A percentile compares a stretch with the other conserved stretches of the same genome.
Evolutionary conservation across 2,329 filamentous ascomycete genomes (phyloP).

Genomic region (Calonectria pauciramosa): DNA sequence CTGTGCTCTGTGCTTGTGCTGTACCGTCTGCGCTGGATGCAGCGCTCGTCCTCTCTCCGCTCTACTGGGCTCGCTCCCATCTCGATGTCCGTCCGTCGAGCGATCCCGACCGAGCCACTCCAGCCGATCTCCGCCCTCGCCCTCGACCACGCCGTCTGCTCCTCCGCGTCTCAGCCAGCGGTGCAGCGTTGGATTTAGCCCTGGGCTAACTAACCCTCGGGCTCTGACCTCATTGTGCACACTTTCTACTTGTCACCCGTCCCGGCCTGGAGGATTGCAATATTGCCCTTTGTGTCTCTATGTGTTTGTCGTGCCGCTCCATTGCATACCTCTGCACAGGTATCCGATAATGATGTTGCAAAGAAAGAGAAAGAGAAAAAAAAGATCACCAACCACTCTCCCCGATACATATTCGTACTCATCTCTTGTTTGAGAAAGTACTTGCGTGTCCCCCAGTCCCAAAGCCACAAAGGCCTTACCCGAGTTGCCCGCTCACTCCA

Average conservation of each 20-base stretch:
- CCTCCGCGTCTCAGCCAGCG: slow-evolving; percentile 15
- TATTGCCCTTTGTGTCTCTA: neutral
- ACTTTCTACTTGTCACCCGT: neutral
- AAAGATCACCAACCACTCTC: neutral
- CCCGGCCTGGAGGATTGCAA: slow-evolving; percentile 9
- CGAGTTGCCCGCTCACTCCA: neutral
- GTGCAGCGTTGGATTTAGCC: slow-evolving; percentile 19
- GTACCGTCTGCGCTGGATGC: neutral
- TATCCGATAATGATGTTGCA: neutral
- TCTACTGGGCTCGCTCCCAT: neutral
- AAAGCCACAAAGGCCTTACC: neutral
- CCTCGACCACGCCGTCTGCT: slow-evolving; percentile 5
- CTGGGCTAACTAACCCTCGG: neutral
- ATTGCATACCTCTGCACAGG: neutral
- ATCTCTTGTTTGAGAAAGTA: neutral
- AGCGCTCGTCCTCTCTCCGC: slow-evolving; percentile 2
- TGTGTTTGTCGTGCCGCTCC: neutral
- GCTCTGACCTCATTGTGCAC: neutral
- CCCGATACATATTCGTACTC: neutral
- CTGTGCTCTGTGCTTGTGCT: neutral
- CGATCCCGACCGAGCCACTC: slow-evolving; percentile 3
- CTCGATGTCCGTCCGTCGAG: slow-evolving; percentile 13
- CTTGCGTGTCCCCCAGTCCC: neutral
- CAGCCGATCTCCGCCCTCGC: slow-evolving; percentile 6
- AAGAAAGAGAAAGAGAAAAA: neutral